A percentile compares a stretch with the other conserved stretches of the same genome.
phyloP scores from a whole-genome alignment of 495 filamentous ascomycete species.

The Halenospora varia region DNA sequence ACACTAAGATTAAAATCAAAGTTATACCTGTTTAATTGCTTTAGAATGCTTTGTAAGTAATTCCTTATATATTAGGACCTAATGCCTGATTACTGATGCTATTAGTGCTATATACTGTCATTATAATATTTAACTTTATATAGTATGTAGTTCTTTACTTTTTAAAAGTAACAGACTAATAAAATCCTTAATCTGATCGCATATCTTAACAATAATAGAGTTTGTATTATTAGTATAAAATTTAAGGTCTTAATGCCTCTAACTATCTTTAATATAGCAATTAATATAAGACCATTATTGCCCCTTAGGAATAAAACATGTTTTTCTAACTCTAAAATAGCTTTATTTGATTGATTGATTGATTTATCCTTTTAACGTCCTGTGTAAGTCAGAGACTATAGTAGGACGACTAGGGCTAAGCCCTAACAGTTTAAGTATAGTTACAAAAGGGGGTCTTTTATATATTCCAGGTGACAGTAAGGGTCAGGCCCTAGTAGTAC shows the following conservation, averaged over 20 bases:
- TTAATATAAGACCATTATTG: slow-evolving; percentile 35
- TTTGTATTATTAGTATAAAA: slow-evolving; percentile 50
- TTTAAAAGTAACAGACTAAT: background rate
- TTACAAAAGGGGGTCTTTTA: too few species aligned
- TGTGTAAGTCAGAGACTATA: too few species aligned
- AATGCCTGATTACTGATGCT: background rate
- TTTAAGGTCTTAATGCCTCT: slow-evolving; percentile 44
- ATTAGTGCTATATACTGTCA: slow-evolving; percentile 28
- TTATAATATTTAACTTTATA: slow-evolving; percentile 44
- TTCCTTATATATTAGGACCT: background rate
- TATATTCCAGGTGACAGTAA: too few species aligned
- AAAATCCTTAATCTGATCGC: background rate
- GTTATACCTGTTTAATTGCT: slow-evolving; percentile 46
- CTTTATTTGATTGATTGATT: slow-evolving; percentile 50
- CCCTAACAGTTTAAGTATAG: too few species aligned
- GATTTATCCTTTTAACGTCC: too few species aligned
- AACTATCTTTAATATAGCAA: slow-evolving; percentile 41
- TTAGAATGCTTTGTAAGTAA: slow-evolving; percentile 44
- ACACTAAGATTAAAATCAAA: slow-evolving; percentile 40
- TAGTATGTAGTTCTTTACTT: slow-evolving; percentile 32
- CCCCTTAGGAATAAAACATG: background rate
- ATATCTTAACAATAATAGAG: slow-evolving; percentile 27
- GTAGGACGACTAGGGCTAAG: too few species aligned
- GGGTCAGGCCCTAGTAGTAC: too few species aligned
- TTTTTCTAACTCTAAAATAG: slow-evolving; percentile 22